Conservation (phyloP, 2,329 filamentous ascomycete genomes). For the Scorias spongiosa region DNA sequence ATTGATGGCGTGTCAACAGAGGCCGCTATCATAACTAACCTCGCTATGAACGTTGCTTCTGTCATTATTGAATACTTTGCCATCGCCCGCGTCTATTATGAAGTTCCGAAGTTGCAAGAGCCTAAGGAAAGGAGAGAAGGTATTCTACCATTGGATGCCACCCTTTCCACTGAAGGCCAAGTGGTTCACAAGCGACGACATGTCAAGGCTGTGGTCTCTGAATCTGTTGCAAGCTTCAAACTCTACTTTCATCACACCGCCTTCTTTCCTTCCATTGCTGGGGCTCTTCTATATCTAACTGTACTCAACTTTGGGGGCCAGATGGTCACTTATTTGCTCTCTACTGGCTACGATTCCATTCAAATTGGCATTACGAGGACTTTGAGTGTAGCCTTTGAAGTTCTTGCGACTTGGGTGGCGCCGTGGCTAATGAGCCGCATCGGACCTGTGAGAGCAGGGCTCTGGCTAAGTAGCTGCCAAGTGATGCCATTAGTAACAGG, state of each 20-base stretch:
- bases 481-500: conserved; percentile 36
- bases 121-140: conserved; percentile 1
- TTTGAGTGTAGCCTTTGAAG: conserved; percentile 38
- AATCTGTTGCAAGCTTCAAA: too few species aligned
- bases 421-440: conserved; percentile 39
- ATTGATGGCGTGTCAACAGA: conserved; percentile 33
- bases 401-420: conserved; percentile 45
- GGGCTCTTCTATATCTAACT: conserved; percentile 46
- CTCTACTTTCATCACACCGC: conserved; percentile 39
- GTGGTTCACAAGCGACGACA: conserved; percentile 25
- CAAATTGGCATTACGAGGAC: conserved; percentile 40
- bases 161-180: background rate
- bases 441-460: conserved; percentile 42
- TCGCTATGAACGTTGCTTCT: conserved; percentile 35
- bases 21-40: conserved; percentile 34
- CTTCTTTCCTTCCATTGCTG: conserved; percentile 45
- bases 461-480: conserved; percentile 60
- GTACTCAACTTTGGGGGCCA: conserved; percentile 45
- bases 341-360: conserved; percentile 36
- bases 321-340: conserved; percentile 49
- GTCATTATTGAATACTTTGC: conserved; percentile 38
- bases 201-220: conserved; percentile 13
- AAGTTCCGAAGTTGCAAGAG: conserved; percentile 17
- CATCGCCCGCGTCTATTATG: conserved; percentile 30
- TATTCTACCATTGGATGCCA: conserved; percentile 1